Evolutionary conservation across 2,329 filamentous ascomycete species (phyloP).

Genomic region (Aspergillus arachidicola): DNA sequence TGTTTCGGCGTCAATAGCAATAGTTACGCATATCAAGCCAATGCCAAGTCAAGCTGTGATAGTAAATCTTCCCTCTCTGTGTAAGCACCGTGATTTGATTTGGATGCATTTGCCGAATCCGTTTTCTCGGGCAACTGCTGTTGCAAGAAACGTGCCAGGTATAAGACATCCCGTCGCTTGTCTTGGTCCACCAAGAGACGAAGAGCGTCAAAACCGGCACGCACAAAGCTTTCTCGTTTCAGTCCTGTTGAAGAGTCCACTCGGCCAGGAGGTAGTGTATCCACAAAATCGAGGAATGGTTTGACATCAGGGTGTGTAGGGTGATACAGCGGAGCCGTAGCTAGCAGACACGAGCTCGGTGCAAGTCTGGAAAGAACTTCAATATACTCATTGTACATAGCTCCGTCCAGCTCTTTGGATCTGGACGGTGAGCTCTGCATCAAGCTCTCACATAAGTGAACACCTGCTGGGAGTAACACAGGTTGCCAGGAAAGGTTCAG

Average conservation of each 20-base stretch:
- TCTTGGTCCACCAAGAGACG: constrained; percentile 39
- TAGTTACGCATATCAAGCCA: constrained; percentile 18
- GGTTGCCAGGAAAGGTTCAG: constrained; percentile 13
- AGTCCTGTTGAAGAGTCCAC: constrained; percentile 22
- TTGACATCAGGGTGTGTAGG: constrained; percentile 37
- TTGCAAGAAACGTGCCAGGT: constrained; percentile 35
- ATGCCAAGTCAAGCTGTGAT: constrained; percentile 25
- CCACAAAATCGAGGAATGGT: constrained; percentile 34
- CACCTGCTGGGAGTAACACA: constrained; percentile 28
- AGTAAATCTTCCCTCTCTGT: constrained; percentile 29
- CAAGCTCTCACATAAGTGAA: constrained; percentile 30
- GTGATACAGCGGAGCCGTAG: constrained; percentile 40
- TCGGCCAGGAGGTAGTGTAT: constrained; percentile 22
- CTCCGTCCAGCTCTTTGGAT: constrained; percentile 27
- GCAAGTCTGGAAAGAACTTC: constrained; percentile 27
- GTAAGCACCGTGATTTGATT: constrained; percentile 18
- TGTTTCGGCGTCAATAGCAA: neutral
- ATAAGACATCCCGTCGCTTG: constrained; percentile 30
- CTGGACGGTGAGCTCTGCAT: constrained; percentile 25
- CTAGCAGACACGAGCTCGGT: constrained; percentile 27
- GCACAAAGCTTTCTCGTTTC: constrained; percentile 33
- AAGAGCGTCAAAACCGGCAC: constrained; percentile 41
- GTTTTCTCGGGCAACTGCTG: constrained; percentile 30
- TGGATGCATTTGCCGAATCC: constrained; percentile 14
- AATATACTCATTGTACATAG: constrained; percentile 38